These are phyloP conservation scores for Saccharomyces hybrid DNA, from an alignment of 1,139 yeast genomes.

Conservation along the genomic window DNA sequence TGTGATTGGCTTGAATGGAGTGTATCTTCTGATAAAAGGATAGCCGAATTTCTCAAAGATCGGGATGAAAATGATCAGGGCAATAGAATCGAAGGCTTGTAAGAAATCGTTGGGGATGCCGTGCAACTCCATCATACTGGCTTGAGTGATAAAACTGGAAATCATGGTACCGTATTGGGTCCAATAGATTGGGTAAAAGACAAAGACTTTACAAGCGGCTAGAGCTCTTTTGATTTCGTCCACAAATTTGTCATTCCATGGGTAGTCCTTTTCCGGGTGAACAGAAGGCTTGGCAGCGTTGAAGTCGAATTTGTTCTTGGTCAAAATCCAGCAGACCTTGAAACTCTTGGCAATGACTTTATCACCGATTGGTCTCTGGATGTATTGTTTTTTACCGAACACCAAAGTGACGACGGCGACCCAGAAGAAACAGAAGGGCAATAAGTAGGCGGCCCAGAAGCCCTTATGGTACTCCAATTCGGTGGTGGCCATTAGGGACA, in stretches of 20 bases:
- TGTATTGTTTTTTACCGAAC: slow-evolving; percentile 50
- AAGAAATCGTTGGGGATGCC: slow-evolving; percentile 70
- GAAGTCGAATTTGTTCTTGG: slow-evolving; percentile 44
- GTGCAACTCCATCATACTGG: slow-evolving; percentile 56
- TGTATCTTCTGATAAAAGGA: slow-evolving; percentile 48
- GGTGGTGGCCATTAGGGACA: slow-evolving; percentile 71
- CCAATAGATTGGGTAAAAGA: slow-evolving; percentile 56
- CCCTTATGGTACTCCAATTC: slow-evolving; percentile 41
- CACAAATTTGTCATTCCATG: slow-evolving; percentile 48
- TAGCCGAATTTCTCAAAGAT: slow-evolving; percentile 50
- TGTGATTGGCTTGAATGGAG: slow-evolving; percentile 61
- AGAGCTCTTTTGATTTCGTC: slow-evolving; percentile 53
- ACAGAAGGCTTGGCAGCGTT: slow-evolving; percentile 51
- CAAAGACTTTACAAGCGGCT: slow-evolving; percentile 52
- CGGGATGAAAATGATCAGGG: slow-evolving; percentile 59
- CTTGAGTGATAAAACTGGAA: slow-evolving; percentile 54
- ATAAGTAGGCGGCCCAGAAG: slow-evolving; percentile 68
- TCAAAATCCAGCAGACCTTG: slow-evolving; percentile 41
- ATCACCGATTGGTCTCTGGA: slow-evolving; percentile 57
- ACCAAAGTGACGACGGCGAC: slow-evolving; percentile 50
- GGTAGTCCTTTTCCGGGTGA: slow-evolving; percentile 35
- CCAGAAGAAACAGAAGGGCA: slow-evolving; percentile 63
- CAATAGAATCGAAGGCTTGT: slow-evolving; percentile 59
- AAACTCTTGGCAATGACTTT: slow-evolving; percentile 53
- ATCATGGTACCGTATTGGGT: slow-evolving; percentile 62